phyloP scores from a whole-genome alignment of 805 yeast genomes.

The Metschnikowia vanudenii region DNA sequence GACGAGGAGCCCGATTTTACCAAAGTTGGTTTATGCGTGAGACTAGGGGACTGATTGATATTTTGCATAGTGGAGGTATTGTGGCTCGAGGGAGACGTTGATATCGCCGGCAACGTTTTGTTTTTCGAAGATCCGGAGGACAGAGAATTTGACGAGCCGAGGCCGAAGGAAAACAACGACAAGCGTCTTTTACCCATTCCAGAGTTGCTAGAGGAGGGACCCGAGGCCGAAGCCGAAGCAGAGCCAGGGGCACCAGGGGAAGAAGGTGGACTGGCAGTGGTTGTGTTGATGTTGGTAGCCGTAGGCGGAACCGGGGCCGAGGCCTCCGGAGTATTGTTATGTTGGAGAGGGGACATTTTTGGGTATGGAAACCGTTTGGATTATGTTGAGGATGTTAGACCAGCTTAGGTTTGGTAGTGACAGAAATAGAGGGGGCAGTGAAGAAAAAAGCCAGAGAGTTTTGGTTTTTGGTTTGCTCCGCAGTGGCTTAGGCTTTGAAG shows the following conservation, averaged over 20 bases:
- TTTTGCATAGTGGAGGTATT: neutral
- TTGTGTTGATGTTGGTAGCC: neutral
- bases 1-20: conserved; percentile 8
- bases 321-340: too few species aligned
- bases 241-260: neutral
- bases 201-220: neutral
- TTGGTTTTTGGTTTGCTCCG: too few species aligned
- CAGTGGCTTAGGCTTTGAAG: too few species aligned
- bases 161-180: conserved; percentile 26
- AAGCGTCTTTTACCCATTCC: conserved; percentile 20
- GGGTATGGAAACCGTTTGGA: too few species aligned
- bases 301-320: too few species aligned
- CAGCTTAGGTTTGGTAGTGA: too few species aligned
- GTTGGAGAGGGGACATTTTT: too few species aligned
- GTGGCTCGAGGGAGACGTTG: conserved; percentile 15
- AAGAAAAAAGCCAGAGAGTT: too few species aligned
- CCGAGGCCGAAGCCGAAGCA: neutral
- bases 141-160: conserved; percentile 12
- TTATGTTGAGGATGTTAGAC: too few species aligned
- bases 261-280: neutral
- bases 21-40: conserved; percentile 4
- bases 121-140: conserved; percentile 7
- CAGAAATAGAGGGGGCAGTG: too few species aligned
- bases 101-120: conserved; percentile 14
- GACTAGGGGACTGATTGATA: neutral